Evolutionary conservation across 179 eudicot genomes (phyloP), one percentile per base, ranked within the genome.

Genomic region (Carnegiea gigantea): DNA sequence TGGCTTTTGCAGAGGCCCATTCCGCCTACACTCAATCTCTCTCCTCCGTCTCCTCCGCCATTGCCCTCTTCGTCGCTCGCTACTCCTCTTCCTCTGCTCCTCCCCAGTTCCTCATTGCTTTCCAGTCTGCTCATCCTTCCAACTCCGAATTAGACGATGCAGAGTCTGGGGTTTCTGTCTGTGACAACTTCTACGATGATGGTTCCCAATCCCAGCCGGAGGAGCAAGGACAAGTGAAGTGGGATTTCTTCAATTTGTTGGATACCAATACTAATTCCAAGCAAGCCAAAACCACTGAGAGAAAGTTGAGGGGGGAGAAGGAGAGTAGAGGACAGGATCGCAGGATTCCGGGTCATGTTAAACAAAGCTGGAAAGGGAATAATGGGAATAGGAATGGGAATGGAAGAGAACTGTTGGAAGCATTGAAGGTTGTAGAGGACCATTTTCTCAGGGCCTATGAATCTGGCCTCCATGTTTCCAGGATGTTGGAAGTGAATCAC

Each of bases 171-270:
- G 79, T 9, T 71, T 60, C 15, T 65, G 70, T 89, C 15, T 90
- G 89, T 81, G 90, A 87, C 60, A 84, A 82, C 70, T 90, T 90
- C 73, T 86, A 87, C 73, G 91, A 79, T 28, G 89, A 87, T 10
- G 76, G 26, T 28, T 6, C 33, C n/a, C 54, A 17, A 28, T 12
- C 30, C 20, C 0, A 65, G 36, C 13, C 20, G n/a, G 9, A 15
- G 76, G 44, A 40, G 44, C 44, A 17, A 12, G 79, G 20, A 20
- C 12, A 80, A 79, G 48, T 76, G 70, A 87, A 89, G 79, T 90
- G 93, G 93, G 93, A 90, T 85, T 90, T 85, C 85, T 89, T 90
- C 76, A 80, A 74, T 75, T 60, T 87, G 57, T 81, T 87, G 60
- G 90, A 85, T 54, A 24, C 57, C 46, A 48, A n/a, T 48, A 2